A percentile compares a stretch with the other conserved stretches of the same genome.
Evolutionary conservation across 1,284 basidiomycete species (phyloP).

Genomic region (Pyrrhoderma lamaoense): DNA sequence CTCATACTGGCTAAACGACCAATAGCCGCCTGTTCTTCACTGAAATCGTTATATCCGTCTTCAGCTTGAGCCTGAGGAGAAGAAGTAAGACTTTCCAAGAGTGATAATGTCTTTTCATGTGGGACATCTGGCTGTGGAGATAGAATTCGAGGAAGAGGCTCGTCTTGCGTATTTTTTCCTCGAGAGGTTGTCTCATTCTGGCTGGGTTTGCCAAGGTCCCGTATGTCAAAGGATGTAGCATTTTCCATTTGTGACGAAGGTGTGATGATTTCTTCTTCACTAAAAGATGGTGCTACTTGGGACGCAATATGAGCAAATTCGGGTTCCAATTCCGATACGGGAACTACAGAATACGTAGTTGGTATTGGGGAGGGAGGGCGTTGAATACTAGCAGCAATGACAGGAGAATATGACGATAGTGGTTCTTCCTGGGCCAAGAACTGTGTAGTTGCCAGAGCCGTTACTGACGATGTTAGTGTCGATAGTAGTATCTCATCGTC

Average conservation of each 20-base stretch:
- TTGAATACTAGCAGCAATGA: slow-evolving; percentile 6
- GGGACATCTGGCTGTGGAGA: slow-evolving; percentile 1
- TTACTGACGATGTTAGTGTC: slow-evolving; percentile 7
- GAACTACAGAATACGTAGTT: background rate
- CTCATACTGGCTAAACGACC: slow-evolving; percentile 91
- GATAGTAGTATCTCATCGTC: slow-evolving; percentile 12
- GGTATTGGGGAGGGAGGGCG: slow-evolving; percentile 17
- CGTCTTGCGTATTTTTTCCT: slow-evolving; percentile 2
- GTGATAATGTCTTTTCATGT: background rate
- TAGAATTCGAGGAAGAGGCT: background rate
- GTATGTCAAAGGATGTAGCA: background rate
- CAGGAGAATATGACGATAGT: background rate
- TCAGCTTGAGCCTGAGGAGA: background rate
- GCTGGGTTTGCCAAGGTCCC: no score
- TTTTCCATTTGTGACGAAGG: background rate
- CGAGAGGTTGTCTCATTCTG: background rate
- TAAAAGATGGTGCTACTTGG: background rate
- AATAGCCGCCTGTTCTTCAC: slow-evolving; percentile 61
- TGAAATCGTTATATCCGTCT: slow-evolving; percentile 5
- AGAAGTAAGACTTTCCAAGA: background rate
- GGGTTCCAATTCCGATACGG: slow-evolving; percentile 3
- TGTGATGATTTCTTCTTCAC: background rate
- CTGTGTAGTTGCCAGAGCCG: slow-evolving; percentile 11
- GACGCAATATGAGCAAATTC: slow-evolving; percentile 4
- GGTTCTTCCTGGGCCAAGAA: slow-evolving; percentile 14